Evolutionary conservation across 768 basidiomycete species (phyloP).

Genomic region (Rubroboletus satanas): DNA sequence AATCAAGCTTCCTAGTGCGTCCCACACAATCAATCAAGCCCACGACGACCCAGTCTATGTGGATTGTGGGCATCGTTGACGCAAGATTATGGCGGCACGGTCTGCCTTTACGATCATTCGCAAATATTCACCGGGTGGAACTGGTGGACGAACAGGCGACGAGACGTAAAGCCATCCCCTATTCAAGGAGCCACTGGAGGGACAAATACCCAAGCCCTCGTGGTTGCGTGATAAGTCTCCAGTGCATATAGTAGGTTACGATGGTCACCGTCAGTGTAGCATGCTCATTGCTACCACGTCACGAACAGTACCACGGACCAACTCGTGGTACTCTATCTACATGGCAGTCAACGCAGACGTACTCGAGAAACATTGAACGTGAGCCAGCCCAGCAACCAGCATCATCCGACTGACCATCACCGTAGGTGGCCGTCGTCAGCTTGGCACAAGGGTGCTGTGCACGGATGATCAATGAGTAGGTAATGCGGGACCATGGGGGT

Average conservation of each 20-base stretch:
- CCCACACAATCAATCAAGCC: too few relatives aligned
- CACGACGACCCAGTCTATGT: too few relatives aligned
- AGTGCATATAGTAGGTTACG: neutral
- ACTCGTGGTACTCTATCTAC: neutral
- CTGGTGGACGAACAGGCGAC: neutral
- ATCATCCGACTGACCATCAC: constrained; percentile 2
- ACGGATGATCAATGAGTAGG: neutral
- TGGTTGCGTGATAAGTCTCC: neutral
- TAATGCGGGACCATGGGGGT: neutral
- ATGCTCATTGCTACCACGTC: neutral
- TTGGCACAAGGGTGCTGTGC: constrained; percentile 4
- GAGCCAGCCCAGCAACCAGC: constrained; percentile 5
- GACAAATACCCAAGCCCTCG: too few relatives aligned
- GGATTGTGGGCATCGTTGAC: neutral
- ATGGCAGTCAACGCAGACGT: neutral
- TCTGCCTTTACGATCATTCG: too few relatives aligned
- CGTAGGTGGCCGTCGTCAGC: neutral
- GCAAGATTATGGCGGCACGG: neutral
- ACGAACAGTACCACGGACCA: neutral
- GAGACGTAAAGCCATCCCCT: neutral
- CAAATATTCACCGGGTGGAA: neutral
- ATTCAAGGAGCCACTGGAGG: neutral
- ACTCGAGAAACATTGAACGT: neutral
- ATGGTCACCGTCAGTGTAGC: neutral
- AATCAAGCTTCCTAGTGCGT: too few relatives aligned